Conservation (phyloP, 2,329 filamentous ascomycete species). For the Fulvia fulva region DNA sequence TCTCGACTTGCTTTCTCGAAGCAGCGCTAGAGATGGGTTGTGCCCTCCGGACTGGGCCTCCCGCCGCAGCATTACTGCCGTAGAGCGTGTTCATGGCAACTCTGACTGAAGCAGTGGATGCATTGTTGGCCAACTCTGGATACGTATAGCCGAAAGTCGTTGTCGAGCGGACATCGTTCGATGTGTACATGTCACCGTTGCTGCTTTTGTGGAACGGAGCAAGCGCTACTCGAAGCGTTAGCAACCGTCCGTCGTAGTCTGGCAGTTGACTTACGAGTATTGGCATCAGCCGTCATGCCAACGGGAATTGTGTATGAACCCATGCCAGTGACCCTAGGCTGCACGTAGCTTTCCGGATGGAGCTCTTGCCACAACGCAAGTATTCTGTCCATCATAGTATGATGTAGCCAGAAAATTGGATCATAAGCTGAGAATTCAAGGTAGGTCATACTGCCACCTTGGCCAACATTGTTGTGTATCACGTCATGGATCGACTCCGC, state of each 20-base stretch:
- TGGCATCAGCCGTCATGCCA: constrained; percentile 43
- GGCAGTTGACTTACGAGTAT: constrained; percentile 24
- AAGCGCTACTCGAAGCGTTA: constrained; percentile 13
- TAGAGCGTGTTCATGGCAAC: constrained; percentile 60
- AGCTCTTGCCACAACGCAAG: constrained; percentile 75
- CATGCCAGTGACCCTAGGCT: constrained; percentile 49
- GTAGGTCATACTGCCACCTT: constrained; percentile 65
- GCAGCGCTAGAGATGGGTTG: constrained; percentile 12
- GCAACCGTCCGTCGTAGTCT: neutral
- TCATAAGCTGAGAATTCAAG: constrained; percentile 72
- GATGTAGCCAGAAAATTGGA: constrained; percentile 74
- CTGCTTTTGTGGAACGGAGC: constrained; percentile 59
- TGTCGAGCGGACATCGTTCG: constrained; percentile 57
- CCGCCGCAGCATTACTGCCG: constrained; percentile 40
- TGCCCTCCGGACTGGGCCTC: constrained; percentile 12
- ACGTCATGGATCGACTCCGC: constrained; percentile 47
- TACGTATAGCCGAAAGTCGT: constrained; percentile 71
- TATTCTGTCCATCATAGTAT: constrained; percentile 68
- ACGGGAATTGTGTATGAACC: constrained; percentile 59
- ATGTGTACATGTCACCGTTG: constrained; percentile 64
- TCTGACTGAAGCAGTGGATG: constrained; percentile 42
- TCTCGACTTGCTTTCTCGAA: constrained; percentile 1
- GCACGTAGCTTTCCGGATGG: constrained; percentile 63
- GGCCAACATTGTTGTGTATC: constrained; percentile 52
- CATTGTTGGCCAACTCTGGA: constrained; percentile 54